Evolutionary conservation across 345 rosid genomes (phyloP), one percentile per base, ranked within the genome.

Genomic region (Chamaenerion angustifolium): DNA sequence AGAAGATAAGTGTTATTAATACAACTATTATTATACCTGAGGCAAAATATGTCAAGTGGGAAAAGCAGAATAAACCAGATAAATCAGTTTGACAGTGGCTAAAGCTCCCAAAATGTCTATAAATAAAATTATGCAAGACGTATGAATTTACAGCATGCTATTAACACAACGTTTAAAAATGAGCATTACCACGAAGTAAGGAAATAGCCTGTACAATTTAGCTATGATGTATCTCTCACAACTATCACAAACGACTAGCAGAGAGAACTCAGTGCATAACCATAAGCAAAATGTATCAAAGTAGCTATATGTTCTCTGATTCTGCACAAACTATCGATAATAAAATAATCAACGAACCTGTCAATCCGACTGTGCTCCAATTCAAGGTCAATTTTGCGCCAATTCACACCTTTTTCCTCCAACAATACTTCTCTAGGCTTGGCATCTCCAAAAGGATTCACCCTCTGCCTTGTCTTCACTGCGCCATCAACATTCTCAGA

Each of bases 381-480:
- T 45, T 92, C 77, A 57, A 70, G 68, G 69, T 92, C 96, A 64
- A 88, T 79, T 73, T 84, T 88, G 0, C 90, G 83, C 98, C 98
- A 84, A 67, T 92, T 90, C 71, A 72, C 66, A 40, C 98, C 96
- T 62, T 83, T 79, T 64, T 84, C 77, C 71, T 79, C 76, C 68
- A 92, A 66, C 86, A 88, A 73, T 44, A 92, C 81, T 61, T 92
- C 98, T 55, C 96, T 67, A 41, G 98, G 98, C 63, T 82, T 92
- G 35, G 98, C 98, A 50, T 84, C 83, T 10, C 98, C 98, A 67
- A 92, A 92, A 0, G 98, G 98, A 77, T 92, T 88, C 55, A 79
- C 77, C 71, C 77, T 92, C 1, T 86, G 86, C 68, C 78, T 77
- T 3, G 94, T 81, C 66, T 75, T 88, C 51, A 53, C 70, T 66